Evolutionary conservation across 1,284 basidiomycete species (phyloP).

Genomic region (Apiotrichum akiyoshidainum): DNA sequence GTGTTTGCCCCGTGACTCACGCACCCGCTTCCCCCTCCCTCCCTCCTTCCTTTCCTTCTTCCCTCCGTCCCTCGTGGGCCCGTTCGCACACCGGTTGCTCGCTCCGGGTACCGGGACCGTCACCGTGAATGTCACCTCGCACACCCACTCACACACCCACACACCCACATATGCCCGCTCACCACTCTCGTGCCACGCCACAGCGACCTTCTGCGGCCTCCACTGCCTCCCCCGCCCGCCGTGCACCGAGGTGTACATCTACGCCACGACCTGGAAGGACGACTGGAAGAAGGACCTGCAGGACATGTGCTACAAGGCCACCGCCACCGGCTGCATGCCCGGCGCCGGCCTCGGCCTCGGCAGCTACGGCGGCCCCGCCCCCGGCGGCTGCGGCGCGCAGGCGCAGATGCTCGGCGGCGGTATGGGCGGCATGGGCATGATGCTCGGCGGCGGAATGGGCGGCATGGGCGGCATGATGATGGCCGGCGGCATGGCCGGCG

Average conservation of each 20-base stretch:
- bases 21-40: too few species aligned
- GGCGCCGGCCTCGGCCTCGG: background rate
- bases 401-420: background rate
- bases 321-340: background rate
- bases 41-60: too few species aligned
- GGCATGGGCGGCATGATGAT: constrained; percentile 1
- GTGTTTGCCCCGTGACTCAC: too few species aligned
- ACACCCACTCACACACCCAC: background rate
- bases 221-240: background rate
- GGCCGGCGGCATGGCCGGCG: background rate
- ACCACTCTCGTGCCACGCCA: too few species aligned
- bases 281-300: constrained; percentile 4
- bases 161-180: background rate
- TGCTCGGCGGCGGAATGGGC: background rate
- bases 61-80: too few species aligned
- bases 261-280: constrained; percentile 3
- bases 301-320: constrained; percentile 3
- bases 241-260: constrained; percentile 6
- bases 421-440: background rate
- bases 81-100: too few species aligned
- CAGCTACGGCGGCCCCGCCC: background rate
- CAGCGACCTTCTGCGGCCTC: constrained; percentile 2
- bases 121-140: too few species aligned
- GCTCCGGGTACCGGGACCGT: too few species aligned
- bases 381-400: background rate